Evolutionary conservation across 345 rosid genomes (phyloP), one percentile per base, ranked within the genome.

Genomic region (Sonneratia caseolaris): DNA sequence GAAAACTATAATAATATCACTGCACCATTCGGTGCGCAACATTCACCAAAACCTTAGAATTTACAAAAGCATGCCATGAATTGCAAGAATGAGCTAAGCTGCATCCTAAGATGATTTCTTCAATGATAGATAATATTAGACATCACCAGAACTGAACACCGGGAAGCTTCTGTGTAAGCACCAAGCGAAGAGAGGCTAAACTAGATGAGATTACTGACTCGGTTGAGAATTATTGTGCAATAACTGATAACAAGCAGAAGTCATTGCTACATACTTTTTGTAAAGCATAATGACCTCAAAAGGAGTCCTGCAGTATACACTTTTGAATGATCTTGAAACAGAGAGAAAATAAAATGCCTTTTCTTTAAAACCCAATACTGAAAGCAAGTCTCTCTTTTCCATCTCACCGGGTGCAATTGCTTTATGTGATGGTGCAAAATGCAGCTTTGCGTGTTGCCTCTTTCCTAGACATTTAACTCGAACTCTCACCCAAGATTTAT

Each of bases 391-490:
- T 16, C 15, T 59, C 21, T 18, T 66, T 40, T 37, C 5, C 69
- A 7, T 37, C 3, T 37, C 69, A 37, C 24, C 70, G 16, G 42
- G 57, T 32, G 40, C 12, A 69, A 35, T 18, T 61, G 72, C 76
- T 72, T 70, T 69, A 55, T 75, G 59, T 77, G 77, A 72, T 70
- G 72, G 71, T 49, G 79, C 21, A 75, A 82, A 77, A 40, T 37
- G 69, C 21, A 42, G 38, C 47, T 37, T 45, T 55, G 56, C 10
- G 53, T 19, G 57, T 65, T 75, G 64, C 70, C 59, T 42, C 73
- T 68, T n/a, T 43, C 70, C 59, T 47, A 10, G 51, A 2, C 51
- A 47, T 47, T 47, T 47, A 7, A 47, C 51, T 47, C 15, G 51
- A 47, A 47, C 13, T 9, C 45, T 8, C 51, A 13, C 15, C 35